Evolutionary conservation across 148 eudicot species (phyloP), one percentile per base, ranked within the genome.

Genomic region (Amaranthus hypochondriacus): DNA sequence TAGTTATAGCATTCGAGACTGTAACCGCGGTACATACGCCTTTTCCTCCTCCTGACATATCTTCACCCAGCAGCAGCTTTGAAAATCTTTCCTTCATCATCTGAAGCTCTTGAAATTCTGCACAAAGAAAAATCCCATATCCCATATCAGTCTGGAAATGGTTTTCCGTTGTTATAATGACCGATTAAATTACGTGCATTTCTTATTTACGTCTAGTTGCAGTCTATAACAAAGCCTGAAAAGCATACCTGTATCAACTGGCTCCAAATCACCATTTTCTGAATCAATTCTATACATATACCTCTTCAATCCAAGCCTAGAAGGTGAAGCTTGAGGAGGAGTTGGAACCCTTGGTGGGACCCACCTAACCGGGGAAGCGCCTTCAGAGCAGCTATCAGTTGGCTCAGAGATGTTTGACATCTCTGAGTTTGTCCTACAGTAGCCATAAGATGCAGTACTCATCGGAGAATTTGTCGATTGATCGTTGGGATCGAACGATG

Each of bases 21-120:
- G 97, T 69, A 7, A 96, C 86, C 9, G 99, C 96, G 0, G 92
- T 86, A 73, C 89, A 85, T 42, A 92, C 99, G 5, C 99, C 99
- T 85, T 90, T 90, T 14, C 96, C 99, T 62, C 94, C 75, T 69
- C 99, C 99, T 56, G 99, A 96, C 99, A 96, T 96, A 82, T 96
- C 99, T 82, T 96, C 97, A 4, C 97, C 97, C 59, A 96, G 75
- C 81, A 96, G 64, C 62, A 96, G 92, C 87, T 89, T 96, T 72
- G 99, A 92, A 75, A 96, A 92, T 73, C 92, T 89, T 72, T 92
- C 96, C 81, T 89, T 96, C 99, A 96, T 92, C 84, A 88, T 76
- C 69, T 92, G 96, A 7, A 92, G 84, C 76, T 90, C 99, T 90
- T 77, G 52, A 64, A 39, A 69, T 75, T 59, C 18, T 13, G 68